phyloP scores from a whole-genome alignment of 768 basidiomycete species.

The Epithele typhae region DNA sequence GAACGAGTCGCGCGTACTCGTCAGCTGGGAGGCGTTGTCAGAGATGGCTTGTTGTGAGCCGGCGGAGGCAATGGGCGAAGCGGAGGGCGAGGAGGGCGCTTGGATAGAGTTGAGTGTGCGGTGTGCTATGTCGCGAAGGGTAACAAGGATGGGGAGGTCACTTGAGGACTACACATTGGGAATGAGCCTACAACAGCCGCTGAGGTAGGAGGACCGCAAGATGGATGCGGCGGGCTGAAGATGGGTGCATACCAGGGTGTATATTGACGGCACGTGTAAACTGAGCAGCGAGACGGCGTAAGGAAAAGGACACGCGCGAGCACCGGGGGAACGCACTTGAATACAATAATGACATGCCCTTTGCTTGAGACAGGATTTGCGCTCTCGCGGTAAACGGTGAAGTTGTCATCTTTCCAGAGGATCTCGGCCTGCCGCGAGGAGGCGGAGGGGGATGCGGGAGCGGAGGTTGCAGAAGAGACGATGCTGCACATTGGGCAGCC shows the following conservation, averaged over 20 bases:
- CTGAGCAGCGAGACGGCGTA: constrained; percentile 34
- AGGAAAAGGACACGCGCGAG: constrained; percentile 6
- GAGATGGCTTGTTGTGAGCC: constrained; percentile 10
- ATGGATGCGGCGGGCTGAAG: neutral
- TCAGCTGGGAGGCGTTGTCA: constrained; percentile 8
- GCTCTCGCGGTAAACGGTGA: constrained; percentile 70
- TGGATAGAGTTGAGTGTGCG: constrained; percentile 50
- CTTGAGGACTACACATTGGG: constrained; percentile 52
- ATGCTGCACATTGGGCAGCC: constrained; percentile 80
- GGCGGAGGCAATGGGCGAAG: constrained; percentile 29
- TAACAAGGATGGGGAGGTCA: constrained; percentile 68
- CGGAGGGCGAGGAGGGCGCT: constrained; percentile 18
- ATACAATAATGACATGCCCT: constrained; percentile 67
- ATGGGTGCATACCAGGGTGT: constrained; percentile 39
- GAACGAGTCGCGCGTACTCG: constrained; percentile 28
- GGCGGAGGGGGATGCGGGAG: constrained; percentile 35
- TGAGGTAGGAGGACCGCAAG: neutral
- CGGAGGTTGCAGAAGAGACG: constrained; percentile 45
- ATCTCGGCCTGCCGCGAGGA: constrained; percentile 52
- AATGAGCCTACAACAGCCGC: neutral
- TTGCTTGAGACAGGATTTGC: constrained; percentile 67
- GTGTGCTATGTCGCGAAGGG: constrained; percentile 52
- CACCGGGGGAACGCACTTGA: constrained; percentile 54
- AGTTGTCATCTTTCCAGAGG: constrained; percentile 74
- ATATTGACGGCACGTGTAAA: constrained; percentile 75